Evolutionary conservation across 106 monocot genomes (phyloP).

Genomic region (Dioscorea dumetorum): DNA sequence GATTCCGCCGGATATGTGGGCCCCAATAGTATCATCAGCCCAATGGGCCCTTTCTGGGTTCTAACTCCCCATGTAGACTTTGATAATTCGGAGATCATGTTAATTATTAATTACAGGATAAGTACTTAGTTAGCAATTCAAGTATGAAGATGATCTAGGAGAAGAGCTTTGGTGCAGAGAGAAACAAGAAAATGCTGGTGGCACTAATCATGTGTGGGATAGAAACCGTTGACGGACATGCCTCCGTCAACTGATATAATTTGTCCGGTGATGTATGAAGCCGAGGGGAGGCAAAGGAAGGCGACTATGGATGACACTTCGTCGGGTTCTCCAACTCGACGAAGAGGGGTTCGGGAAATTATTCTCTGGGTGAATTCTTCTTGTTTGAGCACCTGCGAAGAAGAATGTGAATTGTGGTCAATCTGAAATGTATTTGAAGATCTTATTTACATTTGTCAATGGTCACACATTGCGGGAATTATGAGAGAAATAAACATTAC

Average conservation of each 20-base stretch:
- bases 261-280: slow-evolving; percentile 27
- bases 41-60: too few relatives aligned
- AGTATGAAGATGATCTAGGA: too few relatives aligned
- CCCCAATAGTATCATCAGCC: too few relatives aligned
- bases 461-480: too few relatives aligned
- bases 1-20: too few relatives aligned
- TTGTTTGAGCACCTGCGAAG: slow-evolving; percentile 8
- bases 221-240: slow-evolving; percentile 12
- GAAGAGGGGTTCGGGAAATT: slow-evolving; percentile 13
- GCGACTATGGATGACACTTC: slow-evolving; percentile 13
- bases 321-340: slow-evolving; percentile 10
- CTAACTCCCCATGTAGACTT: too few relatives aligned
- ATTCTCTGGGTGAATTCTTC: slow-evolving; percentile 4
- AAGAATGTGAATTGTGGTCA: neutral
- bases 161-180: too few relatives aligned
- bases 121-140: too few relatives aligned
- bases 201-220: neutral
- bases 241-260: slow-evolving; percentile 19
- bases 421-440: neutral
- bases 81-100: too few relatives aligned
- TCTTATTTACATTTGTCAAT: too few relatives aligned
- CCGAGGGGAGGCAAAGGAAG: slow-evolving; percentile 20
- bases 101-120: too few relatives aligned
- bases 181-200: neutral
- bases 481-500: neutral